Base-by-base conservation (phyloP, 2,329 filamentous ascomycete species). In the Rachicladosporium sp. region DNA sequence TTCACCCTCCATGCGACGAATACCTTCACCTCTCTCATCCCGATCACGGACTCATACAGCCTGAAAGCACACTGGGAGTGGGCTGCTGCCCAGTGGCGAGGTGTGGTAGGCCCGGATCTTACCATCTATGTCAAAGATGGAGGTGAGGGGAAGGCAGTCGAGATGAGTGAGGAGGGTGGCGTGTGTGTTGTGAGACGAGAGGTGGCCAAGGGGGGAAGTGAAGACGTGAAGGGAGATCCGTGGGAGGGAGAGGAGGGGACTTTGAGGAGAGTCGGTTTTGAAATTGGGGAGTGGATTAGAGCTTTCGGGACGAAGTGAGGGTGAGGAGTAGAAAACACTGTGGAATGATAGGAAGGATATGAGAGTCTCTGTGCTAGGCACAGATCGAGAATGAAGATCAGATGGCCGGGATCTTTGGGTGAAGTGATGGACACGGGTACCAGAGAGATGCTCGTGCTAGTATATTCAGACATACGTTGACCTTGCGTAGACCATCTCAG, bases 11-110 rank as follows among this genome's bases (percentile, higher is more conserved):
- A 80, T 9, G 73, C 81, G 0, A 80, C 84, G 1, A 83, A 95
- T 56, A 67, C 70, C 35, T 89, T 81, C 57, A 82, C 87, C 1
- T 76, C 74, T 40, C 68, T 71, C 10, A 77, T 88, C 33, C 80
- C 82, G 1, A 86, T 93, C 48, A 66, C 71, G 11, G 87, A 93
- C 55, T 69, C 72, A 5, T 94, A 93, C 58, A 74, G 77, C 10
- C 78, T 83, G 0, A 72, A 82, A n/a, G 87, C 93, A 52, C 89
- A 96, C 63, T 96, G 89, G 87, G 83, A 93, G 60, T 96, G 89
- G 89, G 86, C 91, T 69, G 89, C 89, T 29, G 89, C 83, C 33
- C 73, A 95, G 13, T 96, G 89, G 89, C 78, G 88, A 7, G 85
- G 86, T 7, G 82, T 84, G 39, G 71, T 88, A 1, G 85, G 82